A percentile compares a stretch with the other conserved stretches of the same genome.
These are phyloP conservation scores for Backusella circina DNA, from an alignment of 192 early-diverging fungal species.

Conservation along the genomic window DNA sequence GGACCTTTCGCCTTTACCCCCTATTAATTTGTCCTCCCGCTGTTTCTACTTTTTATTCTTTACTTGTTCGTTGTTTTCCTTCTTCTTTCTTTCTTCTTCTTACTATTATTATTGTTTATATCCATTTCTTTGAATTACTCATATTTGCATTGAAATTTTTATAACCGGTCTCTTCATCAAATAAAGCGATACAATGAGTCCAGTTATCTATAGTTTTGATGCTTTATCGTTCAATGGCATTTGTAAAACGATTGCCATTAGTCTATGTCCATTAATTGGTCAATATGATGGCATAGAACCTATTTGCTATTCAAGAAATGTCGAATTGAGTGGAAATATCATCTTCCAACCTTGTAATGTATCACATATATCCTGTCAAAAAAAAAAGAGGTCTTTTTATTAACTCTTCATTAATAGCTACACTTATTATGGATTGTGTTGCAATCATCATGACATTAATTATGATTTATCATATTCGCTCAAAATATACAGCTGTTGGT, in stretches of 20 bases:
- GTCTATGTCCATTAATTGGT: constrained; percentile 90
- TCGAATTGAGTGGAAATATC: constrained; percentile 80
- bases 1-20: neutral
- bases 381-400: neutral
- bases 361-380: neutral
- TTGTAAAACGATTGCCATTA: constrained; percentile 78
- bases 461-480: constrained; percentile 98
- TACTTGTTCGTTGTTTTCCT: neutral
- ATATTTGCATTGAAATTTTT: neutral
- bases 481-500: constrained; percentile 99
- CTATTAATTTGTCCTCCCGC: neutral
- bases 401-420: constrained; percentile 52
- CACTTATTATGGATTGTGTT: constrained; percentile 89
- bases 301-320: constrained; percentile 92
- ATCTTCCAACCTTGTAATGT: constrained; percentile 85
- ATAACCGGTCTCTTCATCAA: neutral
- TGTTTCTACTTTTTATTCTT: neutral
- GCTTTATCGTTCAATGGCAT: constrained; percentile 91
- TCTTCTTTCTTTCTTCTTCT: neutral
- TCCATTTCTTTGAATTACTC: neutral
- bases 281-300: constrained; percentile 72
- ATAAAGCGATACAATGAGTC: constrained; percentile 15
- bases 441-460: constrained; percentile 94
- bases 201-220: constrained; percentile 26
- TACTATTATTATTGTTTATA: neutral